Conservation (phyloP, 1,139 yeast species). For the Schwanniomyces etchellsii region DNA sequence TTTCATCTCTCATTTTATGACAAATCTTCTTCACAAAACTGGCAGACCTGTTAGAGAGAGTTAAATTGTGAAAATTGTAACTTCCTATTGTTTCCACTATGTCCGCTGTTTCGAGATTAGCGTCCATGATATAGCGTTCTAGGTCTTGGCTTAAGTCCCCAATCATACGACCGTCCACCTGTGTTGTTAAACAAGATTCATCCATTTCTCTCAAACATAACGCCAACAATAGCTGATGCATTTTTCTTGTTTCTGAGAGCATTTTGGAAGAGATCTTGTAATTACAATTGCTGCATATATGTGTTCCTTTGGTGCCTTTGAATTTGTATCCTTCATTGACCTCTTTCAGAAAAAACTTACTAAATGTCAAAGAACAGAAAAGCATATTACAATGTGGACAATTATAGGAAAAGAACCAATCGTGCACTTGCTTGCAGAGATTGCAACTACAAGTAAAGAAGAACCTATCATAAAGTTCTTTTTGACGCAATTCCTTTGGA, state of each 20-base stretch:
- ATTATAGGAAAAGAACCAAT: slow-evolving; percentile 15
- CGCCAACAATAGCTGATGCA: background rate
- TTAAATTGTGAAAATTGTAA: background rate
- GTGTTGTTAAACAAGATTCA: too few relatives aligned
- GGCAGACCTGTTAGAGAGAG: background rate
- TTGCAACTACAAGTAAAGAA: slow-evolving; percentile 29
- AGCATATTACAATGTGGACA: slow-evolving; percentile 13
- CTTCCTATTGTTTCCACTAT: background rate
- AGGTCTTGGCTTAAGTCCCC: background rate
- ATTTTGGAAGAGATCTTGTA: background rate
- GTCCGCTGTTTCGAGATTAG: background rate
- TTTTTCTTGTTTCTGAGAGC: background rate
- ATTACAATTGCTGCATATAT: background rate
- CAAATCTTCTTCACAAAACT: background rate
- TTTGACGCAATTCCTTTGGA: slow-evolving; percentile 18
- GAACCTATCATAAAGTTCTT: slow-evolving; percentile 15
- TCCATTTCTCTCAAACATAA: background rate
- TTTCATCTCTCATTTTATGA: background rate
- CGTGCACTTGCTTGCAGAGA: slow-evolving; percentile 16
- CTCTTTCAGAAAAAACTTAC: slow-evolving; percentile 1
- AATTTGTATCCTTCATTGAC: background rate
- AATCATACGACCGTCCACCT: background rate
- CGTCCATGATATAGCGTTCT: background rate
- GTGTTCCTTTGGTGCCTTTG: background rate
- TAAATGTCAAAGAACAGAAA: slow-evolving; percentile 2